A percentile compares a stretch with the other conserved stretches of the same genome.
phyloP scores from a whole-genome alignment of 371 early-diverging fungal species.

The Funneliformis caledonium region DNA sequence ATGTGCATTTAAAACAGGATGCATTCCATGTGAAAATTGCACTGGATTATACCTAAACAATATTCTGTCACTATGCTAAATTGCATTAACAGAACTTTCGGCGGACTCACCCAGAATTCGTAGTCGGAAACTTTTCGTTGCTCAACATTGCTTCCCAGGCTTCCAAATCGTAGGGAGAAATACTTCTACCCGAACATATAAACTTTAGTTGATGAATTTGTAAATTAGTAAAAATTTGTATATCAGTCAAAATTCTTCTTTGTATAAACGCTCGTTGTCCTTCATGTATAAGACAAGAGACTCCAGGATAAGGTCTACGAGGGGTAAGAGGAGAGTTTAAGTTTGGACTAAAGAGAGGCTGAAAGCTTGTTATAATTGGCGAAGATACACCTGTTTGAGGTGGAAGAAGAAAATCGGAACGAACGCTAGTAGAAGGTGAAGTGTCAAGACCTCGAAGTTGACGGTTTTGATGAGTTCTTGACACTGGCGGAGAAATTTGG shows the following conservation, averaged over 20 bases:
- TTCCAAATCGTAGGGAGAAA: conserved; percentile 46
- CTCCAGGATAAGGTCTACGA: not conserved
- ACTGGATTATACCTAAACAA: not conserved
- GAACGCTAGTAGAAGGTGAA: not conserved
- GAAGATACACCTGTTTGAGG: conserved; percentile 4
- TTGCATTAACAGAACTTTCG: conserved; percentile 9
- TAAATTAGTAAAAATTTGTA: conserved; percentile 15
- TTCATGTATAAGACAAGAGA: not conserved
- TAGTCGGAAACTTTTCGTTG: conserved; percentile 55
- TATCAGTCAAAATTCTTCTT: conserved; percentile 27
- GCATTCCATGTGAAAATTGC: not conserved
- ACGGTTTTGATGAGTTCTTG: not conserved
- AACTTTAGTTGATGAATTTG: conserved; percentile 16
- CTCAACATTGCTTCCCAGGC: conserved; percentile 54
- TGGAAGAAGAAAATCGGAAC: conserved; percentile 13
- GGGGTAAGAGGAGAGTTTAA: not conserved
- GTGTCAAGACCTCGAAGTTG: not conserved
- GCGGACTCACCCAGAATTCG: conserved; percentile 52
- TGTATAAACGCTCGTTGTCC: conserved; percentile 7
- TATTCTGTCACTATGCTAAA: conserved; percentile 2
- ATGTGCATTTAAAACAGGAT: conserved; percentile 7
- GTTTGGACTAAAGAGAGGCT: not conserved
- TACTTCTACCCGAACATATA: conserved; percentile 30
- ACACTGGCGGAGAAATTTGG: not conserved
- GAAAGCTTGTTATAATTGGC: not conserved